Base-by-base conservation (phyloP, 108 stramenopile genomes). In the Cyclotella kingstonii region DNA sequence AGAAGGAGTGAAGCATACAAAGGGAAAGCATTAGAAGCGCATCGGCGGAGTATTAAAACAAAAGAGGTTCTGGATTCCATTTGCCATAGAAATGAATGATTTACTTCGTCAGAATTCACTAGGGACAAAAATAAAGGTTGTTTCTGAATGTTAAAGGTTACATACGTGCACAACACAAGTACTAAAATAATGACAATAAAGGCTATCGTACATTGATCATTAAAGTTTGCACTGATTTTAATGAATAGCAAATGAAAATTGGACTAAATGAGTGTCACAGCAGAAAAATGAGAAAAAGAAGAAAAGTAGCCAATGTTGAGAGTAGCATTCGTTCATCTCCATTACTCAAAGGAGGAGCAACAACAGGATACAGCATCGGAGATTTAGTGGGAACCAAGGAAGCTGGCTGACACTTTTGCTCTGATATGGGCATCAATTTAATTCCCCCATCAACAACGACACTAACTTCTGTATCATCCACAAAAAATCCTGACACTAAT, bases 1-100 rank as follows among this genome's bases (percentile, higher is more conserved):
- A 31, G 70, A 26, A 42, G 62, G 7, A 51, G 48, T 26, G 43
- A 44, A 26, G 55, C 55, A 2, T 72, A 72, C 55, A 72, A 72
- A 50, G 60, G 45, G 38, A 72, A 72, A 42, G 70, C 70, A 19
- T 22, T 72, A 2, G 48, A 72, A 55, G 54, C 70, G 18, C 70
- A 72, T 55, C 21, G 26, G 8, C 36, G 56, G 5, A 63, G 54
- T 57, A 18, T 58, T 21, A 48, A 72, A 34, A 62, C 62, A 17
- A 63, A 72, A 41, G 56, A 63, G 51, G 54, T 72, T n/a, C 25
- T 72, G 3, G 70, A 72, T 21, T 58, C 55, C 14, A 38, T 54
- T 12, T 17, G 2, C 38, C 53, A 19, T 36, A 54, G 21, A 9
- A 2, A 30, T 29, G 49, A 30, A n/a, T n/a, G n/a, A n/a, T n/a